Percentiles rank a stretch among this genome's conserved stretches.
Evolutionary conservation across 2,329 filamentous ascomycete species (phyloP).

Genomic region (Fusarium metavorans): DNA sequence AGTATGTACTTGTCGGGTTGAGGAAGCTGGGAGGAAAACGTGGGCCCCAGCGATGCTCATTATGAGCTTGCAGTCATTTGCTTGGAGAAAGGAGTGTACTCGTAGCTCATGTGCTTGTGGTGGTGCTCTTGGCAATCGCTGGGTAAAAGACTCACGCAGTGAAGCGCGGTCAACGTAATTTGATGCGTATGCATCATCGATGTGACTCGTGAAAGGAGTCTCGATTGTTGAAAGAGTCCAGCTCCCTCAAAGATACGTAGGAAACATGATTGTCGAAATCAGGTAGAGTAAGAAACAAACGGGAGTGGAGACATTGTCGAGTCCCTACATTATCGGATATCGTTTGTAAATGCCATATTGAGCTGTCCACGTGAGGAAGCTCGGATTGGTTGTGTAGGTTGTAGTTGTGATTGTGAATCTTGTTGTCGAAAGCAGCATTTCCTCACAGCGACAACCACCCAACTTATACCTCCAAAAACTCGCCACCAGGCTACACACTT

Average conservation of each 20-base stretch:
- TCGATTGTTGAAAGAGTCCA: constrained; percentile 18
- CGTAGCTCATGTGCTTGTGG: neutral
- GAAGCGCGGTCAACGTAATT: constrained; percentile 30
- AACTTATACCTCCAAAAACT: neutral
- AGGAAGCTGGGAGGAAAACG: constrained; percentile 29
- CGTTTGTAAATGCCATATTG: neutral
- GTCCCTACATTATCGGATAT: neutral
- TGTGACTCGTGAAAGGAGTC: neutral
- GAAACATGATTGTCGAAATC: constrained; percentile 1
- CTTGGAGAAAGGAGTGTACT: neutral
- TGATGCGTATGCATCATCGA: neutral
- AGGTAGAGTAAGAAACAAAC: neutral
- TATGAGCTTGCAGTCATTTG: neutral
- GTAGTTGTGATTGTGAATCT: neutral
- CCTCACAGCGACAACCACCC: neutral
- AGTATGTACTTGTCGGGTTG: neutral
- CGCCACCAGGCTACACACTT: neutral
- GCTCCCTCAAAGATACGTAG: constrained; percentile 14
- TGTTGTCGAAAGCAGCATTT: neutral
- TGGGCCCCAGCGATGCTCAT: constrained; percentile 30
- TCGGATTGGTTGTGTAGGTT: neutral
- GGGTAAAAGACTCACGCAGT: constrained; percentile 20
- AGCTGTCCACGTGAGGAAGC: neutral
- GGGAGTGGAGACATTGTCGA: neutral
- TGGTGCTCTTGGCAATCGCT: neutral